These are phyloP conservation scores for Diaporthe sp. DNA, from an alignment of 2,329 filamentous ascomycete genomes.

Conservation along the genomic window DNA sequence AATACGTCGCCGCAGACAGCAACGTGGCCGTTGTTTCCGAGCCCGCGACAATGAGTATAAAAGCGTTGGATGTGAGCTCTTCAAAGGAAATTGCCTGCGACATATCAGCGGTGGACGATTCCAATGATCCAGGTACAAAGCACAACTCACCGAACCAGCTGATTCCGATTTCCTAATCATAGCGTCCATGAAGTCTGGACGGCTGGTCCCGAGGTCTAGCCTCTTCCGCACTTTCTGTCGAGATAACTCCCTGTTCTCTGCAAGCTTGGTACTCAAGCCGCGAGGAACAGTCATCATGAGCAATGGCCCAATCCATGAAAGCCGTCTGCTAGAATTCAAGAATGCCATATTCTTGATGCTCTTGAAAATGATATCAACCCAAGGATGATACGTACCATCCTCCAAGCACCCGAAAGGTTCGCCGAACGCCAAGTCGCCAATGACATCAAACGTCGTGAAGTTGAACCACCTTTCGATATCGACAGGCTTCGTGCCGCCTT, in stretches of 20 bases:
- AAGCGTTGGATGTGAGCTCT: slow-evolving; percentile 47
- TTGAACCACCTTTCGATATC: slow-evolving; percentile 53
- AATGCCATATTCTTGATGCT: slow-evolving; percentile 28
- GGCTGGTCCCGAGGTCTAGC: slow-evolving; percentile 11
- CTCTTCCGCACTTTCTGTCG: slow-evolving; percentile 20
- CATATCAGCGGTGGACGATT: background rate
- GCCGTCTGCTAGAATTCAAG: slow-evolving; percentile 34
- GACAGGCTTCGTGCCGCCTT: slow-evolving; percentile 42
- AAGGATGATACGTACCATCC: slow-evolving; percentile 47
- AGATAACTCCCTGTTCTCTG: slow-evolving; percentile 4
- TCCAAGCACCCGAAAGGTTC: slow-evolving; percentile 55
- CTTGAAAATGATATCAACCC: slow-evolving; percentile 44
- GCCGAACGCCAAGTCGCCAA: slow-evolving; percentile 55
- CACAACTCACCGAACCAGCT: slow-evolving; percentile 19
- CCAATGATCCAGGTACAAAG: background rate
- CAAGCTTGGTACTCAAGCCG: slow-evolving; percentile 7
- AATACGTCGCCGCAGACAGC: slow-evolving; percentile 39
- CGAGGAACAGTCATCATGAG: slow-evolving; percentile 18
- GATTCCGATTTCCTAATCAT: slow-evolving; percentile 20
- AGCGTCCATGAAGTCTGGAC: slow-evolving; percentile 22
- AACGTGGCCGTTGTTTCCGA: slow-evolving; percentile 47
- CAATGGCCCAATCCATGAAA: slow-evolving; percentile 15
- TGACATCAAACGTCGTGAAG: slow-evolving; percentile 53
- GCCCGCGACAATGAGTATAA: slow-evolving; percentile 43
- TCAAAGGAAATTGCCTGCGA: slow-evolving; percentile 36